Evolutionary conservation across 768 basidiomycete species (phyloP).

Genomic region (Lentinula aciculospora): DNA sequence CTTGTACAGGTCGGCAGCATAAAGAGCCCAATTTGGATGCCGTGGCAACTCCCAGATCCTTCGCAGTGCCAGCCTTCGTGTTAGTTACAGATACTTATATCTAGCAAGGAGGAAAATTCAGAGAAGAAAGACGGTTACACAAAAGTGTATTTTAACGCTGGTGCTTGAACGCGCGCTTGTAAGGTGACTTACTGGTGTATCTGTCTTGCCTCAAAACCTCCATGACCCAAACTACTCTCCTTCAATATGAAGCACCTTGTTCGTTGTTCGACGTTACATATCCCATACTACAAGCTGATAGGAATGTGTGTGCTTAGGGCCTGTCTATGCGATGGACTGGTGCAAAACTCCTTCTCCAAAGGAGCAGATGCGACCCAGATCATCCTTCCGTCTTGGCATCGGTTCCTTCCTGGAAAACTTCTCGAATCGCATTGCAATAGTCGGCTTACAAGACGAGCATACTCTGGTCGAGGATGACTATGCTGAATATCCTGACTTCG

Average conservation of each 20-base stretch:
- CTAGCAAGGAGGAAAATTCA: too few species aligned
- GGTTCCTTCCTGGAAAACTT: slow-evolving; percentile 84
- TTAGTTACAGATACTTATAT: too few species aligned
- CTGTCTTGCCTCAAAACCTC: neutral
- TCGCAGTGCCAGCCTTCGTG: too few species aligned
- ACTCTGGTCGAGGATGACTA: slow-evolving; percentile 85
- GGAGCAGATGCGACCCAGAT: slow-evolving; percentile 66
- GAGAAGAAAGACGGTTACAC: too few species aligned
- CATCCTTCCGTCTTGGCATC: slow-evolving; percentile 79
- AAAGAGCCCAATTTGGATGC: too few species aligned
- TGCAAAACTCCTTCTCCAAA: slow-evolving; percentile 76
- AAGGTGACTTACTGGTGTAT: neutral
- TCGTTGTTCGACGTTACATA: slow-evolving; percentile 24
- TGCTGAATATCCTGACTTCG: slow-evolving; percentile 81
- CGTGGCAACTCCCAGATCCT: too few species aligned
- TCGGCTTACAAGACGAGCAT: slow-evolving; percentile 79
- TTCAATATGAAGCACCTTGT: slow-evolving; percentile 87
- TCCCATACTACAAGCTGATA: neutral
- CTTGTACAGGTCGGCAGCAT: too few species aligned
- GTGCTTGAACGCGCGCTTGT: too few species aligned
- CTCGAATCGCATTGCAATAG: slow-evolving; percentile 74
- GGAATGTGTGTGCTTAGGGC: slow-evolving; percentile 46
- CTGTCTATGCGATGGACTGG: slow-evolving; percentile 84
- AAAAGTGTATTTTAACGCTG: too few species aligned
- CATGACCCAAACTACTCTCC: slow-evolving; percentile 67